Conservation (phyloP, 1,139 yeast species). For the Magnusiomyces paraingens region DNA sequence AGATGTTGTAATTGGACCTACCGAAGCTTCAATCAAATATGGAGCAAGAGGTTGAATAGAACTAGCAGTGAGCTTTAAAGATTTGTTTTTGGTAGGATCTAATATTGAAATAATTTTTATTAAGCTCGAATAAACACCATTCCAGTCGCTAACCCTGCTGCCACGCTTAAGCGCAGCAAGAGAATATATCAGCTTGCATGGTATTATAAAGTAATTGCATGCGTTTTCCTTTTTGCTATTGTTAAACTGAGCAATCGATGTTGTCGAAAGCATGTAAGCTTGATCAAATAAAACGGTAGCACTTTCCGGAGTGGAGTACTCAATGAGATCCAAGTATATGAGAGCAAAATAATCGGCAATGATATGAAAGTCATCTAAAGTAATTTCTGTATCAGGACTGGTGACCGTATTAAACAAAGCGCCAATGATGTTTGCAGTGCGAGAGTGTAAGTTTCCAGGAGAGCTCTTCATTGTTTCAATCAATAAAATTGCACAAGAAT, state of each 20-base stretch:
- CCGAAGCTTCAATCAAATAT: slow-evolving; percentile 13
- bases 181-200: slow-evolving; percentile 24
- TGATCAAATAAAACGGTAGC: slow-evolving; percentile 33
- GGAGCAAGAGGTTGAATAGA: slow-evolving; percentile 2
- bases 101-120: slow-evolving; percentile 7
- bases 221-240: not conserved
- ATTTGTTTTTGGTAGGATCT: not conserved
- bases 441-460: slow-evolving; percentile 68
- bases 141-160: slow-evolving; percentile 35
- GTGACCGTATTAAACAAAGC: slow-evolving; percentile 20
- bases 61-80: not conserved
- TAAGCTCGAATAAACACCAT: slow-evolving; percentile 19
- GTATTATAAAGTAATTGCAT: slow-evolving; percentile 14
- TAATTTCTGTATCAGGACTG: not conserved
- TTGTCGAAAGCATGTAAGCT: slow-evolving; percentile 21
- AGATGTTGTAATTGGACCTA: slow-evolving; percentile 20
- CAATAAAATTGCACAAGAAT: slow-evolving; percentile 55
- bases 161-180: slow-evolving; percentile 37
- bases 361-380: slow-evolving; percentile 12
- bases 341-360: slow-evolving; percentile 21
- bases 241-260: slow-evolving; percentile 10
- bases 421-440: slow-evolving; percentile 46
- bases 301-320: slow-evolving; percentile 15
- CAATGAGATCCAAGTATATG: slow-evolving; percentile 5
- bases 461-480: slow-evolving; percentile 74